Base-by-base conservation (phyloP, 208 protist species). In the Angomonas desouzai region DNA sequence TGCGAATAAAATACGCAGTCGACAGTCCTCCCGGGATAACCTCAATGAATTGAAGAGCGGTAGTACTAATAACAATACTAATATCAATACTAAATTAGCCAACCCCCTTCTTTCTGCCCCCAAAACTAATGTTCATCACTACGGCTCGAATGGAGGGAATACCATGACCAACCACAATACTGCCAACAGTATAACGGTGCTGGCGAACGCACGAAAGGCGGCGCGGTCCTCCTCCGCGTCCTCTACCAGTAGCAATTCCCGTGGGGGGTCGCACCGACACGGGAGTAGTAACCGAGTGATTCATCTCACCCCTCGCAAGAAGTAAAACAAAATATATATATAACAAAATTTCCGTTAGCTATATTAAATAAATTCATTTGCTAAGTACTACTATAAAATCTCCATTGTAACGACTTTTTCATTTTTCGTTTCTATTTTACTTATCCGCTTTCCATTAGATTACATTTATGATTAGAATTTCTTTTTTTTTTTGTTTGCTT, bases 401-500 rank as follows among this genome's bases (percentile, higher is more conserved):
- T n/a, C n/a, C 20, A 53, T 28, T 53, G 18, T 53, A 25, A 53
- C 4, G 4, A 53, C 9, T 53, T 53, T 53, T 53, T 22, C 48
- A 4, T 53, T 53, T 53, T 28, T 53, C 7, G 18, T 28, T 53
- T 53, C 23, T 53, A 20, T 53, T 16, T 4, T 28, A 6, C 11
- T 53, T 53, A 29, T 53, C 18, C 18, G 18, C 11, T 53, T 53
- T 53, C 9, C 7, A 28, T 53, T 18, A 18, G 13, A 13, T 40
- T 40, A 40, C 23, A 20, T 29, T 53, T 27, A 13, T 48, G 1
- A 18, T 55, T 65, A 47, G 18, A 60, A 3, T 58, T 0, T 58
- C 6, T 48, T 65, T 71, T 45, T 28, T 57, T 65, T 53, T 57
- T 64, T 28, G 20, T 33, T 64, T 64, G 18, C 20, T 53, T 53